A percentile compares a stretch with the other conserved stretches of the same genome.
Evolutionary conservation across 768 basidiomycete genomes (phyloP).

Genomic region (Suillus brevipes): DNA sequence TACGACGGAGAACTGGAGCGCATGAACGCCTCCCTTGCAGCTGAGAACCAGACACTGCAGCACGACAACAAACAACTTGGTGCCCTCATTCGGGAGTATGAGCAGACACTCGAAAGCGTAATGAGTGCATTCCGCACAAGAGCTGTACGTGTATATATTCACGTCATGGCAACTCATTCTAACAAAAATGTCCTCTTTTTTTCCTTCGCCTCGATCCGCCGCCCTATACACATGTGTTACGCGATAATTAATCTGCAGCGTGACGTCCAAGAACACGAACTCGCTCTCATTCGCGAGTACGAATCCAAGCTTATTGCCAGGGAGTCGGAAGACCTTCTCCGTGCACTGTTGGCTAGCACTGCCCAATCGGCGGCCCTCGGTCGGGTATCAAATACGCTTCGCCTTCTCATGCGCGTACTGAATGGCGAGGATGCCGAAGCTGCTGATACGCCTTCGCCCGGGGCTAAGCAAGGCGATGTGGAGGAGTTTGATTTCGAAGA

Average conservation of each 20-base stretch:
- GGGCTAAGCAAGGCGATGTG: conserved; percentile 2
- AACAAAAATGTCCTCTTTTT: neutral
- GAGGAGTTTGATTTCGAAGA: conserved; percentile 26
- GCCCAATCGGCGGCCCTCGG: conserved; percentile 67
- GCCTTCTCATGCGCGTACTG: conserved; percentile 66
- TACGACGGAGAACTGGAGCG: conserved; percentile 89
- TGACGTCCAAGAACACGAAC: conserved; percentile 90
- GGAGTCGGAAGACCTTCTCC: conserved; percentile 65
- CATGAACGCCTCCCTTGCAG: conserved; percentile 76
- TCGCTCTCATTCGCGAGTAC: conserved; percentile 87
- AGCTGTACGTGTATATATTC: conserved; percentile 63
- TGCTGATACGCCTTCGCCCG: conserved; percentile 13
- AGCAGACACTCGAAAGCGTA: conserved; percentile 90
- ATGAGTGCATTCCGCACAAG: conserved; percentile 91
- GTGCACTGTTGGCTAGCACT: conserved; percentile 61
- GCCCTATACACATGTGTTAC: neutral
- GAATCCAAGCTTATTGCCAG: conserved; percentile 78
- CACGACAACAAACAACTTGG: conserved; percentile 97
- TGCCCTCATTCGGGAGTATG: conserved; percentile 90
- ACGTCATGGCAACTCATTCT: neutral
- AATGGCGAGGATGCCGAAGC: conserved; percentile 58
- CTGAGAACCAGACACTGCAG: conserved; percentile 82
- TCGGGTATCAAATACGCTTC: conserved; percentile 67
- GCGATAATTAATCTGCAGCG: conserved; percentile 48
- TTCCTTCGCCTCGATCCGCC: neutral